These are phyloP conservation scores for Neurospora terricola DNA, from an alignment of 495 filamentous ascomycete species.

Conservation along the genomic window DNA sequence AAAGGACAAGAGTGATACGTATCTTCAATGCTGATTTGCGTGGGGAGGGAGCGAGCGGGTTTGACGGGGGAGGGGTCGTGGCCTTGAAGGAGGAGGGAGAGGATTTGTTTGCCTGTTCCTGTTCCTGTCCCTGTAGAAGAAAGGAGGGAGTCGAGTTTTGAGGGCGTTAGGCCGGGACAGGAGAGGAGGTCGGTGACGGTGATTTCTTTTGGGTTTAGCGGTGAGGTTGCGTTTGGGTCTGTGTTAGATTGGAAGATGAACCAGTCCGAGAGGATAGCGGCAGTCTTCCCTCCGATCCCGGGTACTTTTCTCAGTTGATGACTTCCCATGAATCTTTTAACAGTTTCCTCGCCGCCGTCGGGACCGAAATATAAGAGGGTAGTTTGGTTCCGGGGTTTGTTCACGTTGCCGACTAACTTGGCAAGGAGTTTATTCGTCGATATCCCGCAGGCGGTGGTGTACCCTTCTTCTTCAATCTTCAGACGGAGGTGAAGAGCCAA, in stretches of 20 bases:
- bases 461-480: constrained; percentile 67
- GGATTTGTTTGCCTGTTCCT: constrained; percentile 27
- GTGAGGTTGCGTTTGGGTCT: constrained; percentile 17
- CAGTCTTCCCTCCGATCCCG: constrained; percentile 72
- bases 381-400: constrained; percentile 83
- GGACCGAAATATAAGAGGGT: constrained; percentile 49
- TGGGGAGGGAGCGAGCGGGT: constrained; percentile 60
- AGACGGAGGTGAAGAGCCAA: constrained; percentile 61
- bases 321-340: constrained; percentile 59
- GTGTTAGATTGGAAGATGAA: constrained; percentile 36
- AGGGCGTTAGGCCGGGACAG: constrained; percentile 10
- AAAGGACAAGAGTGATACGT: constrained; percentile 53
- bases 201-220: constrained; percentile 32
- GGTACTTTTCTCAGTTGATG: constrained; percentile 77
- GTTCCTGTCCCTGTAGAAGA: too few relatives aligned
- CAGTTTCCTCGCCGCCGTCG: constrained; percentile 43
- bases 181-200: constrained; percentile 56
- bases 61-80: constrained; percentile 57
- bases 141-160: constrained; percentile 48
- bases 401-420: constrained; percentile 72
- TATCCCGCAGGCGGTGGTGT: constrained; percentile 79
- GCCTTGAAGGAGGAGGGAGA: constrained; percentile 47
- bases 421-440: constrained; percentile 75
- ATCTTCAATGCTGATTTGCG: constrained; percentile 92
- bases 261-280: constrained; percentile 55